Base-by-base conservation (phyloP, 2,329 filamentous ascomycete species). In the Dothiorella sarmentorum region DNA sequence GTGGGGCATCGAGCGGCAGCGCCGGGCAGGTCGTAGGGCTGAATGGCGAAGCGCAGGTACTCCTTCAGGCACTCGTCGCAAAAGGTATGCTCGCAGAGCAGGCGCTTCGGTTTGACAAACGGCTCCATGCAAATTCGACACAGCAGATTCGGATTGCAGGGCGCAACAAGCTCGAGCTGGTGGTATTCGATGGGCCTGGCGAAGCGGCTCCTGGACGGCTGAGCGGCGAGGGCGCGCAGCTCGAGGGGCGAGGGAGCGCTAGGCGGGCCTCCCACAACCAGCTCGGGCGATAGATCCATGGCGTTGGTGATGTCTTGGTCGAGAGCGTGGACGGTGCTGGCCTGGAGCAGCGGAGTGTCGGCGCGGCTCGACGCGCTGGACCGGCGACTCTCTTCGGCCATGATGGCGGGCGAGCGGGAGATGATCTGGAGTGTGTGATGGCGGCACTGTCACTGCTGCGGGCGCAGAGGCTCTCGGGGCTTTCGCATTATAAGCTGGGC, bases 61-160 rank as follows among this genome's bases (percentile, higher is more conserved):
- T 73, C 70, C 47, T 75, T 76, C 60, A 87, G 74, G 65, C 84
- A 87, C 22, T 80, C 77, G 56, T 77, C 74, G 71, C 84, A 87
- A 72, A 87, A 87, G 62, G 82, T 81, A 71, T 87, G 84, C 62
- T 86, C 82, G 70, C 84, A 87, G 63, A 80, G 76, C 47, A 84
- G 73, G 63, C 82, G 69, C 43, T 85, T 77, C 1, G 84, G 84
- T 55, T 79, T 73, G 57, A 85, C 78, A 65, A 86, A 85, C 7
- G 84, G 82, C 61, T 81, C 82, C 66, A 84, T 82, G 69, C 84
- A 87, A 63, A 87, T 86, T 15, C 83, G 78, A 66, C 84, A 87
- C 74, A 84, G 80, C 52, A 87, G 76, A 66, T 86, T 85, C 61
- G 76, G 76, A 67, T 86, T 83, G 66, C 81, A 81, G 26, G 72